Conservation (phyloP, 1,139 yeast species). For the Kodamaea suecica region DNA sequence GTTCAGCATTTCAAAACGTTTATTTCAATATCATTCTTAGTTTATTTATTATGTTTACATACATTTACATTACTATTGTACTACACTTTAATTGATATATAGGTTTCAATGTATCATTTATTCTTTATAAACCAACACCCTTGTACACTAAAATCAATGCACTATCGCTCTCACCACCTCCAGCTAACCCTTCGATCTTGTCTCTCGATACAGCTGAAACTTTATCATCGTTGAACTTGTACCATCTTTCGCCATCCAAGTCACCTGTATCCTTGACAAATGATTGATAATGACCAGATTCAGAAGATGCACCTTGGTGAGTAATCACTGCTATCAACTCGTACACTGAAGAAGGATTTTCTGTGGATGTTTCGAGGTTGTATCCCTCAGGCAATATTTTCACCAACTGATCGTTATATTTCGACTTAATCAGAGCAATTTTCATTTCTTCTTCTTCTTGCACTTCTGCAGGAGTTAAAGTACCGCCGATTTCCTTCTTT, state of each 20-base stretch:
- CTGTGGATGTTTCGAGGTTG: constrained; percentile 47
- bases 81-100: no score
- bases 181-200: constrained; percentile 80
- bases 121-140: constrained; percentile 56
- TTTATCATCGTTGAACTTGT: constrained; percentile 91
- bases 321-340: constrained; percentile 82
- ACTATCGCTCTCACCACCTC: constrained; percentile 97
- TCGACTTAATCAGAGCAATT: constrained; percentile 40
- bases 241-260: constrained; percentile 73
- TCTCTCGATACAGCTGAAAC: constrained; percentile 76
- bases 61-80: constrained; percentile 1
- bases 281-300: constrained; percentile 95
- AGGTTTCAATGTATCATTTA: no score
- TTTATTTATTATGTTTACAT: constrained; percentile 1
- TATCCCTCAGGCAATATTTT: constrained; percentile 36
- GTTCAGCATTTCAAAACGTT: neutral
- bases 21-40: constrained; percentile 1
- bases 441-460: constrained; percentile 50
- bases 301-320: constrained; percentile 94
- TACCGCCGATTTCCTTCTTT: constrained; percentile 36
- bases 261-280: constrained; percentile 73
- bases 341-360: constrained; percentile 85
- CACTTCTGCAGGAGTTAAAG: constrained; percentile 37
- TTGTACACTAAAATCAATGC: constrained; percentile 86
- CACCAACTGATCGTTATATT: constrained; percentile 43